Percentiles rank a stretch among this genome's conserved stretches.
Conservation (phyloP, 2,329 filamentous ascomycete species). For the Eurotiales sp. region DNA sequence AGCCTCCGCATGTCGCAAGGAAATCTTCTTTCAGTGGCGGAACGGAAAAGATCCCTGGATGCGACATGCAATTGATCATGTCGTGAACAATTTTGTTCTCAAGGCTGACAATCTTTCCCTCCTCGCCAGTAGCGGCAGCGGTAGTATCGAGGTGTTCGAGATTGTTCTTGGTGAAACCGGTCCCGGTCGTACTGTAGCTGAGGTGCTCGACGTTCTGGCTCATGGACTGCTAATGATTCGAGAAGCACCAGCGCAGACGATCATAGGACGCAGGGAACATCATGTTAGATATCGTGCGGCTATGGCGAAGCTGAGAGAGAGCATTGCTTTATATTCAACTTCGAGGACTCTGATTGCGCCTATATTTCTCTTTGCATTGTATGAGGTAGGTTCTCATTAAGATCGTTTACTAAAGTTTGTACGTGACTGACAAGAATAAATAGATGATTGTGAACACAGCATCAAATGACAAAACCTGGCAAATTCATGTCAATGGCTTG, state of each 20-base stretch:
- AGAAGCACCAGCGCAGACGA: not conserved
- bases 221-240: not conserved
- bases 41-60: not conserved
- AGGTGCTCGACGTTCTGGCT: slow-evolving; percentile 2
- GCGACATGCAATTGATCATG: slow-evolving; percentile 5
- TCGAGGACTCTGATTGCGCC: not conserved
- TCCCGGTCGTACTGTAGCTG: not conserved
- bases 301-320: not conserved
- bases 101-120: not conserved
- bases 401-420: not conserved
- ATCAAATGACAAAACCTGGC: not conserved
- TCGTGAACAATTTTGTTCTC: not conserved
- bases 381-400: not conserved
- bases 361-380: slow-evolving; percentile 7
- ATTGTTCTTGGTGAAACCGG: not conserved
- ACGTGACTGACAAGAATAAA: no score
- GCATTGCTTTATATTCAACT: not conserved
- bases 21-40: not conserved
- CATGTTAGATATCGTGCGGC: not conserved
- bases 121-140: not conserved
- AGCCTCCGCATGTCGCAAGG: not conserved
- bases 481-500: slow-evolving; percentile 1
- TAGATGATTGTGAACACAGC: slow-evolving; percentile 5
- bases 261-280: not conserved
- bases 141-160: slow-evolving; percentile 1